Evolutionary conservation across 768 basidiomycete genomes (phyloP).

Genomic region (Calocera cornea): DNA sequence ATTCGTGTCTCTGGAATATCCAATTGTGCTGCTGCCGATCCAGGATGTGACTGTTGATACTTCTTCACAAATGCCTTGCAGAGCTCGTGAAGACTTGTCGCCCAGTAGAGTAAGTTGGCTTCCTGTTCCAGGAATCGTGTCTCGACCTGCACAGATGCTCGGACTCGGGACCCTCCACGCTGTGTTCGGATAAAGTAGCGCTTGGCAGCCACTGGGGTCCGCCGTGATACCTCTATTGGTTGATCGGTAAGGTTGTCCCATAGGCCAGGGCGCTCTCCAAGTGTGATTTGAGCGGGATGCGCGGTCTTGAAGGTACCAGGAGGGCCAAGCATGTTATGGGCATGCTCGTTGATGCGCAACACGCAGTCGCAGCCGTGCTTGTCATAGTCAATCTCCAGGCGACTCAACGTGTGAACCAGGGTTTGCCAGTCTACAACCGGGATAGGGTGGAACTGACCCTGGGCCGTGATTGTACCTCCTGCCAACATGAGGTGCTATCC

Average conservation of each 20-base stretch:
- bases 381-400: not conserved
- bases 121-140: not conserved
- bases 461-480: not conserved
- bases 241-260: not conserved
- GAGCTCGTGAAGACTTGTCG: not conserved
- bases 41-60: not conserved
- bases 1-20: not conserved
- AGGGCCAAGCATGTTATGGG: constrained; percentile 19
- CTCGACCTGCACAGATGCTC: not conserved
- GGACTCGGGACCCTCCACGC: not conserved
- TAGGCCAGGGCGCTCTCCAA: not conserved
- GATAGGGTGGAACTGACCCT: not conserved
- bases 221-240: not conserved
- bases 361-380: constrained; percentile 13
- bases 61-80: not conserved
- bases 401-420: not conserved
- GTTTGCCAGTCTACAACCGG: not conserved
- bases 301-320: not conserved
- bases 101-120: not conserved
- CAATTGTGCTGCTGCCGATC: not conserved
- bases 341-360: constrained; percentile 18
- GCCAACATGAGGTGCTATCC: no score
- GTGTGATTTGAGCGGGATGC: not conserved
- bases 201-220: not conserved
- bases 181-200: not conserved